Base-by-base conservation (phyloP, 352 stramenopile genomes). In the Phytophthora tentaculata region DNA sequence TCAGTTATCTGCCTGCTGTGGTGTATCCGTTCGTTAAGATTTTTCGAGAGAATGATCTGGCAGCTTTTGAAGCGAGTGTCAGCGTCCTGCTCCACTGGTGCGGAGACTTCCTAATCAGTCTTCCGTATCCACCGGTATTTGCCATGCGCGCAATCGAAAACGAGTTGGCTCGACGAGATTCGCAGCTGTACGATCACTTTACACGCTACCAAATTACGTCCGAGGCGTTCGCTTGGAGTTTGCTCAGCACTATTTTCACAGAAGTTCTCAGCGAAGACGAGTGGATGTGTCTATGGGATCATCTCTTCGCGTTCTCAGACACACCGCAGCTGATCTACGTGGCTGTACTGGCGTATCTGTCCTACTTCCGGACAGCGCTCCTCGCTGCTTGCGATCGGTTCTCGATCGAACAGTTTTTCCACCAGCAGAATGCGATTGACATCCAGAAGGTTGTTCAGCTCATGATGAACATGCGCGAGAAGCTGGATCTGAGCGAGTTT, bases 11-110 rank as follows among this genome's bases (percentile, higher is more conserved):
- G 16, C 88, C 92, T 19, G 84, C 84, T 16, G 26, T 96, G 17
- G 90, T 94, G 41, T 97, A 96, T 69, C 91, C 92, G 19, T 97
- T 98, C 61, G 74, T 97, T 53, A 92, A 93, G 51, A 80, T 96
- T 13, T 96, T 94, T 55, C 79, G 75, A 0, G 80, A 91, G 39
- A 95, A 97, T 50, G 91, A 97, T 26, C 61, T 98, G 20, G 90
- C 88, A 9, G 91, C 90, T 20, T 98, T 98, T 63, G 93, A 98
- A 82, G 79, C 88, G 17, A 88, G 88, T 29, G 41, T 97, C 41
- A 84, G 80, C 22, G 74, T 98, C 6, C 61, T 98, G n/a, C 75
- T 97, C 16, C 83, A 96, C 50, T 97, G 85, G 83, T 94, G 89
- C 48, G 68, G 75, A 1, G 79, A 87, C 53, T 97, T 94, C 43